phyloP scores from a whole-genome alignment of 768 basidiomycete species.

The Suillus fuscotomentosus region DNA sequence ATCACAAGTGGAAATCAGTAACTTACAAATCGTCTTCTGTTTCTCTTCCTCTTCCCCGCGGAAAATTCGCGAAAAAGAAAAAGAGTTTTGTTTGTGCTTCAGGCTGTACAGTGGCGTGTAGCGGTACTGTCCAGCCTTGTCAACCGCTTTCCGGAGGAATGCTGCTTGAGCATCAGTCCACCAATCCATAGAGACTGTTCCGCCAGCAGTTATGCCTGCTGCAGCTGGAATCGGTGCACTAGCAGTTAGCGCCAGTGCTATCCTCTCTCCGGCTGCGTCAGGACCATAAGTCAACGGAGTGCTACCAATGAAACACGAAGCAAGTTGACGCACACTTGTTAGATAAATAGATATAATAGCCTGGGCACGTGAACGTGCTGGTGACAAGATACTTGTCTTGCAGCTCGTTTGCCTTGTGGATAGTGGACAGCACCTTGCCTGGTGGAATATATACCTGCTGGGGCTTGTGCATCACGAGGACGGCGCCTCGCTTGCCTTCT shows the following conservation, averaged over 20 bases:
- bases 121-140: conserved; percentile 19
- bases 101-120: conserved; percentile 28
- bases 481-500: conserved; percentile 29
- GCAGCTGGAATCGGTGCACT: conserved; percentile 13
- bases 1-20: background rate
- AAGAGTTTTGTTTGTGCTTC: conserved; percentile 12
- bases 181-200: conserved; percentile 15
- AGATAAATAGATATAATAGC: conserved; percentile 33
- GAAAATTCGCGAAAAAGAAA: background rate
- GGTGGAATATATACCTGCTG: conserved; percentile 19
- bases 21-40: conserved; percentile 19
- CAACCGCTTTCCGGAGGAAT: conserved; percentile 22
- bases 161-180: conserved; percentile 18
- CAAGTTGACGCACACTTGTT: conserved; percentile 15
- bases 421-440: conserved; percentile 20
- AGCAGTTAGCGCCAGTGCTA: conserved; percentile 22
- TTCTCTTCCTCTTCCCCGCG: conserved; percentile 10
- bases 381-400: conserved; percentile 34
- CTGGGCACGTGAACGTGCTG: conserved; percentile 29
- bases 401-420: conserved; percentile 25
- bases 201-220: conserved; percentile 15
- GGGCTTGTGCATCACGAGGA: conserved; percentile 34
- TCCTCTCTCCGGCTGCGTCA: conserved; percentile 21
- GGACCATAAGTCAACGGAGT: conserved; percentile 3
- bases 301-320: background rate